phyloP scores from a whole-genome alignment of 192 early-diverging fungal genomes.

The Linnemannia hyalina region DNA sequence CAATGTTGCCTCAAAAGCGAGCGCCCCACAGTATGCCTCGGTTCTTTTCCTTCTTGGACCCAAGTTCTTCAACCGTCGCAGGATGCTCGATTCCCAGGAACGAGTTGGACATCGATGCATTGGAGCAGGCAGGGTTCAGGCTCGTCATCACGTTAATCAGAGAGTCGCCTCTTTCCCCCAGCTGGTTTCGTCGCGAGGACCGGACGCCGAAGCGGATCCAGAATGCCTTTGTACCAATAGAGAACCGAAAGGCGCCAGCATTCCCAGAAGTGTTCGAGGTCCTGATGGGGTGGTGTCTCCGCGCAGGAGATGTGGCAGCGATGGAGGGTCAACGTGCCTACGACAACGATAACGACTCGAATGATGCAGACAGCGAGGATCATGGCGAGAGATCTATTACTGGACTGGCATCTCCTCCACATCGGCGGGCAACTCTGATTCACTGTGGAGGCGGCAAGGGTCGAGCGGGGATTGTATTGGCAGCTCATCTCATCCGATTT shows the following conservation, averaged over 20 bases:
- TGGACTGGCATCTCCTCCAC: neutral
- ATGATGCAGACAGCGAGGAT: neutral
- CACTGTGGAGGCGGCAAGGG: conserved; percentile 55
- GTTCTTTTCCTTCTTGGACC: conserved; percentile 44
- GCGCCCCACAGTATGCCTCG: conserved; percentile 39
- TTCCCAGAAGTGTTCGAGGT: conserved; percentile 53
- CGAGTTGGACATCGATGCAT: conserved; percentile 42
- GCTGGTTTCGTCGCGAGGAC: conserved; percentile 32
- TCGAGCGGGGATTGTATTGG: conserved; percentile 47
- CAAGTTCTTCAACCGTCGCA: conserved; percentile 47
- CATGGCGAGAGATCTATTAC: neutral
- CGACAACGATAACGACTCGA: neutral
- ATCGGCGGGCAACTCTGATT: conserved; percentile 42
- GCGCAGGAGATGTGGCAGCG: neutral
- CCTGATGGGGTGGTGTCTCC: conserved; percentile 51
- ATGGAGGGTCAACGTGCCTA: neutral
- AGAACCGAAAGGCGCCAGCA: conserved; percentile 45
- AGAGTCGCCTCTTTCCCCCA: conserved; percentile 38
- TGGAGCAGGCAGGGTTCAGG: conserved; percentile 36
- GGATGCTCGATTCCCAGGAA: conserved; percentile 52
- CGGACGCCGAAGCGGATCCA: conserved; percentile 19
- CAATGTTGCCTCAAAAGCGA: conserved; percentile 28
- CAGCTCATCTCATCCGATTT: conserved; percentile 47
- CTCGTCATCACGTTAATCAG: conserved; percentile 47
- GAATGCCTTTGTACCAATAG: conserved; percentile 52